Evolutionary conservation across 2,329 filamentous ascomycete species (phyloP), one percentile per base, ranked within the genome.

Genomic region (Aspergillus eucalypticola): DNA sequence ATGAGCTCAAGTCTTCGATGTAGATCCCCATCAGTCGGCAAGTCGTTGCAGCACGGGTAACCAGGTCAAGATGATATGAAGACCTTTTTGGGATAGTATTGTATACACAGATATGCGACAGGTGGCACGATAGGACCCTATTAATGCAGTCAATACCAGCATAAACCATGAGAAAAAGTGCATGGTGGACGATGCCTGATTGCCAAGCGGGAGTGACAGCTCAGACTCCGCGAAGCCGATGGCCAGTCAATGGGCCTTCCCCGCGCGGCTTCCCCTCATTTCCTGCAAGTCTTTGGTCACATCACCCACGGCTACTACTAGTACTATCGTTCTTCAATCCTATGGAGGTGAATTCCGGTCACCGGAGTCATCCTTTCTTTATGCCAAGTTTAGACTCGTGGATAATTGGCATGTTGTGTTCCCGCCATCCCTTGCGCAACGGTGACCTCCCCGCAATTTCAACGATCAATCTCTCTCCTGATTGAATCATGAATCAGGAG

Each of bases 231-330:
- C 46, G 46, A n/a, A 29, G 46, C 25, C 46, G 46, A 17, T 17
- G 46, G 46, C 25, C 46, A 25, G 44, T 23, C 15, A 21, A 29
- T 32, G 25, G 25, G n/a, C n/a, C 54, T 57, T 56, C 58, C 61
- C 51, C 61, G 53, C 58, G 52, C 50, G 44, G 19, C 38, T 62
- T 58, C 61, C 58, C 58, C 58, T 63, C 60, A 59, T 57, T 60
- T 54, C 25, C 46, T 41, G 53, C 54, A 56, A 25, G 39, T 56
- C 35, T 50, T 56, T 56, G 54, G 59, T 63, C 54, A 56, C 60
- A 61, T 61, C 51, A 49, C 59, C 41, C 52, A 48, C 59, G 59
- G 61, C 55, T 17, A 42, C 41, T 10, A 13, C 27, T 17, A 42
- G 19, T 10, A 13, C 27, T 55, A 59, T 65, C 59, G 63, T 64